phyloP scores from a whole-genome alignment of 306 rosid species.

The Sechiopsis laciniata region DNA sequence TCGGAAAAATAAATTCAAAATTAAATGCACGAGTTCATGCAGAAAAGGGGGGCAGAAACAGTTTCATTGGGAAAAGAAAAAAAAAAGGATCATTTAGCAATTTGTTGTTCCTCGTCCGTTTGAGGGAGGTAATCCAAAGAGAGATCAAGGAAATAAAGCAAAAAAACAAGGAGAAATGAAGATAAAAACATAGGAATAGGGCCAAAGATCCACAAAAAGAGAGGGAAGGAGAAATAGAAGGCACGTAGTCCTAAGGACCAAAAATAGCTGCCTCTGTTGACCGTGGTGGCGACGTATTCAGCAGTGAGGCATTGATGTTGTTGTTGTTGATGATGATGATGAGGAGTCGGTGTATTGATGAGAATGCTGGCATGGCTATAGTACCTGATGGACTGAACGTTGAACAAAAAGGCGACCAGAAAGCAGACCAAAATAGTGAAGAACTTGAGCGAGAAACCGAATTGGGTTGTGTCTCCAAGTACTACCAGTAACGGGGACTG shows the following conservation, averaged over 20 bases:
- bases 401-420: slow-evolving; percentile 56
- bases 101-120: slow-evolving; percentile 33
- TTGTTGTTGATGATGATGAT: slow-evolving; percentile 11
- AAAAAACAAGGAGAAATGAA: slow-evolving; percentile 42
- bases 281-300: slow-evolving; percentile 55
- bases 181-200: slow-evolving; percentile 65
- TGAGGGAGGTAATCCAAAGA: slow-evolving; percentile 29
- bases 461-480: slow-evolving; percentile 41
- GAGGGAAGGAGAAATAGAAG: slow-evolving; percentile 75
- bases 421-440: slow-evolving; percentile 69
- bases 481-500: slow-evolving; percentile 17
- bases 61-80: too few species aligned
- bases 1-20: not conserved
- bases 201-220: slow-evolving; percentile 82
- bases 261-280: slow-evolving; percentile 70
- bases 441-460: slow-evolving; percentile 48
- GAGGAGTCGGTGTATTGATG: slow-evolving; percentile 53
- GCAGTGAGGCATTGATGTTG: slow-evolving; percentile 31
- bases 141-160: slow-evolving; percentile 65
- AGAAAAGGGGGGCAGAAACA: not conserved
- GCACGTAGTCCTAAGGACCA: slow-evolving; percentile 84
- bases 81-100: slow-evolving; percentile 20
- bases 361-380: slow-evolving; percentile 80
- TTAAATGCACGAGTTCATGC: not conserved
- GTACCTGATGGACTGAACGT: slow-evolving; percentile 79